Evolutionary conservation across 257 asterid species (phyloP), one percentile per base, ranked within the genome.

Genomic region (Ilex aquifolium): DNA sequence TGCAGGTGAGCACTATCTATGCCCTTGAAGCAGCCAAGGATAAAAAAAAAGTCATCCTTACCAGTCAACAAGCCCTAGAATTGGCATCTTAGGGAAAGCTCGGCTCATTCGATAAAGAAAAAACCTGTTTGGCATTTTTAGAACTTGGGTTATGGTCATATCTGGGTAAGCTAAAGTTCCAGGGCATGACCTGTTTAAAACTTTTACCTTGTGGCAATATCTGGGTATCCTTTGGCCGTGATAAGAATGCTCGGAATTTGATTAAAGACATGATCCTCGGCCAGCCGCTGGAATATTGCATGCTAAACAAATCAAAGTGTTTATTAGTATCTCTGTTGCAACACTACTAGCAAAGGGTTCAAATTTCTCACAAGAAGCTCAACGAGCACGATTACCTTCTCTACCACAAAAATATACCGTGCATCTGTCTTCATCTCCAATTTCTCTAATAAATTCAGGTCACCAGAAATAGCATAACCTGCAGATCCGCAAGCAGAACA

Each of bases 191-290:
- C 56, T 46, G 44, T 51, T 56, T 12, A 49, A 49, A 5, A 9
- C 49, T 21, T 21, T 21, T 63, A 83, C 98, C 99, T 87, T 46
- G 99, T 92, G 59, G 90, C 94, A 56, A 92, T 92, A 69, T 89
- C 99, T 59, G 97, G 99, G 68, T 85, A 92, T 44, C 99, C 99
- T 80, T 85, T 92, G 62, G 96, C 99, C 11, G 97, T 92, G 63
- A 92, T 82, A 74, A 92, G 78, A 76, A 92, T 89, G 69, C 93
- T 76, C 1, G 99, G 99, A 36, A 87, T 87, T 63, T 72, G 93
- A 68, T 86, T 85, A 88, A 89, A 89, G 12, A 89, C 31, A 4
- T 83, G 72, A 79, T 92, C 97, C 78, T 92, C 97, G n/a, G 91
- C 88, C 32, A 89, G 80, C 72, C 99, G 82, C 77, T 92, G 99